A percentile compares a stretch with the other conserved stretches of the same genome.
Conservation (phyloP, 139 green algal species). For the Micractinium conductrix region DNA sequence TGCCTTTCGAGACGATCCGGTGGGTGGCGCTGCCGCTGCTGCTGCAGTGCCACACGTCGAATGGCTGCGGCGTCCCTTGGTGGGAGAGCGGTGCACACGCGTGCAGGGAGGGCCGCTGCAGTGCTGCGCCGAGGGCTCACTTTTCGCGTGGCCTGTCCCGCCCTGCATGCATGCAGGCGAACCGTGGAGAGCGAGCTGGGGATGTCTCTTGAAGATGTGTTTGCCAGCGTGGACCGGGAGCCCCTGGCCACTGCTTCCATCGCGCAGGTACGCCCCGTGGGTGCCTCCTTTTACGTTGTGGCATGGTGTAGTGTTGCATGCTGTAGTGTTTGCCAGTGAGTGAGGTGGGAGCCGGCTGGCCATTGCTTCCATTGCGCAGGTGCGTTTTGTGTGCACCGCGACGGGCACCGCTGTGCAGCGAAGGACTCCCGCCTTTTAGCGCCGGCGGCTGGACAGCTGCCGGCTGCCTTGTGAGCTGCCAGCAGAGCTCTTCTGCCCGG, state of each 20-base stretch:
- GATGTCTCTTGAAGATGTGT: slow-evolving; percentile 78
- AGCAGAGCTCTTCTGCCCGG: background rate
- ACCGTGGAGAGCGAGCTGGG: slow-evolving; percentile 73
- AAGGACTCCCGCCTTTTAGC: background rate
- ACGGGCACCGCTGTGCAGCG: background rate
- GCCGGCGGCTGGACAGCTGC: background rate
- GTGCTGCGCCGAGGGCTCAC: too few relatives aligned
- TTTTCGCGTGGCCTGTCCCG: background rate
- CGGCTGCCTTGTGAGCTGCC: background rate
- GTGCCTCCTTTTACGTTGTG: too few relatives aligned
- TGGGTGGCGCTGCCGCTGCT: too few relatives aligned
- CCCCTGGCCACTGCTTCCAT: slow-evolving; percentile 93
- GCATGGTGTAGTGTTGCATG: background rate
- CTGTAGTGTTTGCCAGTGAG: slow-evolving; percentile 49
- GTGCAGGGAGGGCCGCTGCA: too few relatives aligned
- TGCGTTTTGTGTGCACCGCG: background rate
- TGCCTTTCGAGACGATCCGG: slow-evolving; percentile 80
- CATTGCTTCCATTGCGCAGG: slow-evolving; percentile 90
- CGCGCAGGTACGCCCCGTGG: slow-evolving; percentile 65
- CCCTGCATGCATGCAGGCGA: background rate
- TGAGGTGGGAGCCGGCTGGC: slow-evolving; percentile 83
- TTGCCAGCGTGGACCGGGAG: slow-evolving; percentile 79
- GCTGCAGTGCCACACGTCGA: too few relatives aligned
- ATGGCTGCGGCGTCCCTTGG: too few relatives aligned
- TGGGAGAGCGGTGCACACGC: too few relatives aligned